phyloP scores from a whole-genome alignment of 176 grass and related monocot species.

The Thalia dealbata region DNA sequence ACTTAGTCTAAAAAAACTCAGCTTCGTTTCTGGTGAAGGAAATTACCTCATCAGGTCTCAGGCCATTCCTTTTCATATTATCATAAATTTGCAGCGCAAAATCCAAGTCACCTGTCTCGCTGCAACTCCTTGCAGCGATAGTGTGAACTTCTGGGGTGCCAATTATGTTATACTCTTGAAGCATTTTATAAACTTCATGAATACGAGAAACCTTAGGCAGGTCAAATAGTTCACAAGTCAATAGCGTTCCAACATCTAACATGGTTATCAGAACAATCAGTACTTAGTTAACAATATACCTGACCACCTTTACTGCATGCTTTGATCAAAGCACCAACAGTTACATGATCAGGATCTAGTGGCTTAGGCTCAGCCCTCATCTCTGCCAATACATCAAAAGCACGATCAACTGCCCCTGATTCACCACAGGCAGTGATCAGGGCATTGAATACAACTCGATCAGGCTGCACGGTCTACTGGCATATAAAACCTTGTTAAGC shows the following conservation, averaged over 20 bases:
- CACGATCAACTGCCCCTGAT: constrained; percentile 90
- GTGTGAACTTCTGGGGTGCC: constrained; percentile 92
- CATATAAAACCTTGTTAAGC: constrained; percentile 57
- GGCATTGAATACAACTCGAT: constrained; percentile 98
- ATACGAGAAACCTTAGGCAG: constrained; percentile 54
- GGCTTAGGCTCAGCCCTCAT: constrained; percentile 71
- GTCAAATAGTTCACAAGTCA: constrained; percentile 16
- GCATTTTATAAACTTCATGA: constrained; percentile 91
- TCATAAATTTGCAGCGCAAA: constrained; percentile 88
- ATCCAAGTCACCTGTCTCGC: constrained; percentile 74
- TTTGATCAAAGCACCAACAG: constrained; percentile 84
- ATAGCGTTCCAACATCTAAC: constrained; percentile 20
- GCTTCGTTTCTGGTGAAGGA: neutral
- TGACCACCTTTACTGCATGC: constrained; percentile 76
- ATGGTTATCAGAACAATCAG: neutral
- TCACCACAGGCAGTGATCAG: constrained; percentile 96
- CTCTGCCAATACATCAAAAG: constrained; percentile 95
- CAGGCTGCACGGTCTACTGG: constrained; percentile 99
- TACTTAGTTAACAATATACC: constrained; percentile 33
- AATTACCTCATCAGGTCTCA: constrained; percentile 86
- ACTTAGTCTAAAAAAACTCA: constrained; percentile 4
- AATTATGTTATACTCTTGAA: constrained; percentile 74
- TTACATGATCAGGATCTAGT: constrained; percentile 89
- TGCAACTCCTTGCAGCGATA: constrained; percentile 92
- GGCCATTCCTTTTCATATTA: constrained; percentile 88